Evolutionary conservation across 192 early-diverging fungal species (phyloP).

Genomic region (Linnemannia zychae): DNA sequence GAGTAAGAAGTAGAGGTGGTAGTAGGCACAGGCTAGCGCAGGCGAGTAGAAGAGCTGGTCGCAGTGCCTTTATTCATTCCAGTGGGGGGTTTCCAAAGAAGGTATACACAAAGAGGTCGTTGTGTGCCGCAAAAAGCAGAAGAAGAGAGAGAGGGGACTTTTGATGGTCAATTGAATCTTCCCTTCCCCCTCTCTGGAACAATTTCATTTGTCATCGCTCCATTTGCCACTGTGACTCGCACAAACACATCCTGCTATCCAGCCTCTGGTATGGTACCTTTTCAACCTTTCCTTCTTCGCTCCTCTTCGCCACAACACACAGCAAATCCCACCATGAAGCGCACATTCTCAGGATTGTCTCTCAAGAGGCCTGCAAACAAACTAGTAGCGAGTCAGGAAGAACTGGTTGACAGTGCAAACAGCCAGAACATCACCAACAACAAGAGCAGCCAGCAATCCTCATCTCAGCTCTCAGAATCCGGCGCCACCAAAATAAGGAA

Average conservation of each 20-base stretch:
- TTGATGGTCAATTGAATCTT: no score
- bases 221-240: not conserved
- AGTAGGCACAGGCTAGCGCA: no score
- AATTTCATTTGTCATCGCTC: no score
- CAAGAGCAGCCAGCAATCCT: constrained; percentile 8
- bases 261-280: not conserved
- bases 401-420: not conserved
- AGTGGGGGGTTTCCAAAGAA: no score
- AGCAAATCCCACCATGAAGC: constrained; percentile 27
- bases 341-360: constrained; percentile 39
- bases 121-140: no score
- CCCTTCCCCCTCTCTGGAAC: no score
- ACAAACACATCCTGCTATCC: not conserved
- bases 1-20: no score
- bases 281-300: not conserved
- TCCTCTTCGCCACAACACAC: not conserved
- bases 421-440: not conserved
- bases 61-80: no score
- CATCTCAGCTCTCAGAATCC: not conserved
- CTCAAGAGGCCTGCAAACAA: constrained; percentile 42
- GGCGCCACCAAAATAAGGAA: constrained; percentile 11
- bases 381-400: not conserved
- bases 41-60: no score
- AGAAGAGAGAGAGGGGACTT: no score
- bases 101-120: no score